Evolutionary conservation across 148 eudicot species (phyloP), one percentile per base, ranked within the genome.

Genomic region (Fagopyrum esculentum): DNA sequence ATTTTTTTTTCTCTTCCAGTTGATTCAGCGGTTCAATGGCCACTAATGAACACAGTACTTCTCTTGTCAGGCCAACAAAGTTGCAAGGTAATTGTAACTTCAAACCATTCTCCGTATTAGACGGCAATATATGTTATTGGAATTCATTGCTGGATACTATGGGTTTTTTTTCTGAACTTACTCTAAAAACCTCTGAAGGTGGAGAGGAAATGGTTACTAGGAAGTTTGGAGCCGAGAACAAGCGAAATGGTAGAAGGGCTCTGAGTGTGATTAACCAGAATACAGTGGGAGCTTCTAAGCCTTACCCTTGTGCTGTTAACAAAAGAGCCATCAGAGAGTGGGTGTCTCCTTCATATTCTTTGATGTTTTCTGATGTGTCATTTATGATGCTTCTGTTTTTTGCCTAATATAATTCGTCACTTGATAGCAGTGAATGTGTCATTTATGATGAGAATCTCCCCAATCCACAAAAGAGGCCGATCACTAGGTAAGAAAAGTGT

Each of bases 241-340:
- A 83, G 66, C 73, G 85, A 47, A 82, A 66, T 40, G 46, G 83
- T 9, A 74, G 97, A 78, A 88, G 92, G 83, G 89, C 88, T 44
- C 79, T 91, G 71, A 45, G 90, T 73, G 80, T 80, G 76, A 88
- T 89, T 71, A 84, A 85, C 57, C 89, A 88, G 78, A 91, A 88
- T 48, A 49, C 83, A 55, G 84, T 50, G 22, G 91, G 84, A 76
- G 82, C 84, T 3, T 4, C 45, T 5, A 84, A 82, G 35, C 71
- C 77, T 19, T 81, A 81, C 55, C 83, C 85, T 75, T 76, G 82
- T 79, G 78, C 81, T 64, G 82, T 78, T 73, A 83, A 77, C 85
- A 87, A 87, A 75, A 79, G 83, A 81, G 77, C 73, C 71, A 77
- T 77, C 7, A 64, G 83, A 73, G 83, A 79, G 91, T 87, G 85